Base-by-base conservation (phyloP, 768 basidiomycete genomes). In the Tulasnella sp. region DNA sequence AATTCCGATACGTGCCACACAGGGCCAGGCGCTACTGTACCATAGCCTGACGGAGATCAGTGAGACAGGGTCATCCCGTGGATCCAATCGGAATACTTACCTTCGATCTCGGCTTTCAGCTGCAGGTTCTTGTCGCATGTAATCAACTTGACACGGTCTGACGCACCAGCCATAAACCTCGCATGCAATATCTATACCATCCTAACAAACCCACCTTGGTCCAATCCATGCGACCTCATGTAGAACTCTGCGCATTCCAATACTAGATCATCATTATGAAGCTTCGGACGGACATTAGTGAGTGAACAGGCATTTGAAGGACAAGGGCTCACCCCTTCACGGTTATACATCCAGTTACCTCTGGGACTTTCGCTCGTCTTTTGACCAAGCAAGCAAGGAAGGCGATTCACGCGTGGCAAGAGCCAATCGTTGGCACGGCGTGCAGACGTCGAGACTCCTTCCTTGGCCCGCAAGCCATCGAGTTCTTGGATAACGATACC, bases 161-260 rank as follows among this genome's bases (percentile, higher is more conserved):
- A n/a, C n/a, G 24, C 50, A 31, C 8, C n/a, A 27, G 22, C 19
- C 10, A n/a, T 21, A 7, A 19, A 11, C n/a, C 5, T 31, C 24
- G 9, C 29, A 19, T 29, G 9, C 4, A 22, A 19, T 52, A 22
- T 11, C 10, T 31, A 19, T 10, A 7, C 34, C 7, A 38, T 7
- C 7, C 34, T 38, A 5, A 38, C 34, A 38, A 38, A 7, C 34
- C 15, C 34, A 38, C 34, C 34, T 38, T 38, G 34, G 15, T 15
- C 15, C 34, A 38, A 38, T 15, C 65, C 25, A 51, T 59, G 29
- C 31, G n/a, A 12, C 24, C 17, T 68, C 49, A 61, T 54, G 62
- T 83, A 87, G 68, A 81, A 84, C 63, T 75, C 71, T 65, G 82
- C 85, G 64, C 87, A 91, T 67, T 90, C 89, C 53, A 85, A 70